Conservation (phyloP, 2,329 filamentous ascomycete species). For the Aspergillus pseudonomiae region DNA sequence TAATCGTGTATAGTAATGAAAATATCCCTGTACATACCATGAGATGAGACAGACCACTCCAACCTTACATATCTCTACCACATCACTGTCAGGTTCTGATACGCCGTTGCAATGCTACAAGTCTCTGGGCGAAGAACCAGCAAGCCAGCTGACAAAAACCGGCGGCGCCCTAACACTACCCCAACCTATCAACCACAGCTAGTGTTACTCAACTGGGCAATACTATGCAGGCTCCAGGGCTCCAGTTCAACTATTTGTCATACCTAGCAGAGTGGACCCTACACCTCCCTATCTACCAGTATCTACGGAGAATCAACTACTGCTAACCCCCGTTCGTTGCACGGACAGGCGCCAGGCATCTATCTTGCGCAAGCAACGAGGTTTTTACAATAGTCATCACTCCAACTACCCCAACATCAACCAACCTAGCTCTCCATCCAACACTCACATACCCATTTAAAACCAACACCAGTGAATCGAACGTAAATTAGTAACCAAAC, state of each 20-base stretch:
- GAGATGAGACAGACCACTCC: neutral
- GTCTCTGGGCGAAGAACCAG: neutral
- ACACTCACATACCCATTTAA: neutral
- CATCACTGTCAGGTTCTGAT: neutral
- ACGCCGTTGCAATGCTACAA: neutral
- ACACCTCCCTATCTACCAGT: too few species aligned
- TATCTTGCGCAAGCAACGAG: too few species aligned
- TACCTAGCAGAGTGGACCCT: neutral
- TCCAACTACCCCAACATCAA: neutral
- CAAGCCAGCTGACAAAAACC: neutral
- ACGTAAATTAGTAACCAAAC: too few species aligned
- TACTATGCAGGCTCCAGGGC: neutral
- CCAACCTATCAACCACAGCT: neutral
- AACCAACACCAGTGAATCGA: neutral
- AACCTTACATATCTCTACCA: neutral
- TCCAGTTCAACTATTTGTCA: neutral
- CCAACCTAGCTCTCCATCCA: neutral
- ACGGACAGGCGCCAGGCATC: too few species aligned
- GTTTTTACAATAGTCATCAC: too few species aligned
- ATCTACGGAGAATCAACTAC: too few species aligned
- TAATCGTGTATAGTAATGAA: conserved; percentile 3
- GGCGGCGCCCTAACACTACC: neutral
- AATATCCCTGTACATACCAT: conserved; percentile 8
- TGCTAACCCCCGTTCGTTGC: too few species aligned
- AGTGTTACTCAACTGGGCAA: neutral